Base-by-base conservation (phyloP, 306 rosid species). In the Citrullus mucosospermus region DNA sequence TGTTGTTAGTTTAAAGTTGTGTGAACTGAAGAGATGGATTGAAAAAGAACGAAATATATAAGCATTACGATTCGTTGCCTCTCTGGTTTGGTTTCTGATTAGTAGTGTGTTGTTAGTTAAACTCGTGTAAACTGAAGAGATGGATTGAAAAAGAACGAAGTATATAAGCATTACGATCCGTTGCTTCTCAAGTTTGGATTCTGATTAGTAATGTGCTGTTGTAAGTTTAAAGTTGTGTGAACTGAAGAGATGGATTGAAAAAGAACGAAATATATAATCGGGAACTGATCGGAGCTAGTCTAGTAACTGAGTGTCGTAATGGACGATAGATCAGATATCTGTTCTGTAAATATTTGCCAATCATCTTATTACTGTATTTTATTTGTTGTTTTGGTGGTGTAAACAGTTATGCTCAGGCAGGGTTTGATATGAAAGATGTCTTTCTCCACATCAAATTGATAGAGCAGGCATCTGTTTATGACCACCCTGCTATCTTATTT, bases 381-480 rank as follows among this genome's bases (percentile, higher is more conserved):
- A 6, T n/a, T 0, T 39, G 16, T 78, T 77, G 78, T 75, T 14
- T 62, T n/a, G 4, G 50, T 79, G 76, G n/a, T 57, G 46, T 72
- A 56, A 11, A 66, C 91, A 93, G 98, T 78, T 93, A 93, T 84
- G 91, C 98, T 57, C 93, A 89, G 80, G 97, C 89, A 17, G 98
- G 92, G 11, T 91, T 93, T 62, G 96, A 91, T 30, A 91, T 93
- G 84, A 93, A 90, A 87, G 98, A 93, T 56, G 96, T 93, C 76
- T 91, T 93, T 90, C 88, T 93, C 62, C 98, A 93, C 83, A 90
- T 93, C 55, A 93, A 90, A 80, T 78, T 93, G 84, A 86, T 93
- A 59, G 97, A 93, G 84, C 92, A 93, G 85, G 85, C 92, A 9
- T 70, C 87, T 18, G 85, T 74, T 60, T 94, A 91, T 32, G 93